Base-by-base conservation (phyloP, 441 rosid species). In the Arabidopsis lyrata region DNA sequence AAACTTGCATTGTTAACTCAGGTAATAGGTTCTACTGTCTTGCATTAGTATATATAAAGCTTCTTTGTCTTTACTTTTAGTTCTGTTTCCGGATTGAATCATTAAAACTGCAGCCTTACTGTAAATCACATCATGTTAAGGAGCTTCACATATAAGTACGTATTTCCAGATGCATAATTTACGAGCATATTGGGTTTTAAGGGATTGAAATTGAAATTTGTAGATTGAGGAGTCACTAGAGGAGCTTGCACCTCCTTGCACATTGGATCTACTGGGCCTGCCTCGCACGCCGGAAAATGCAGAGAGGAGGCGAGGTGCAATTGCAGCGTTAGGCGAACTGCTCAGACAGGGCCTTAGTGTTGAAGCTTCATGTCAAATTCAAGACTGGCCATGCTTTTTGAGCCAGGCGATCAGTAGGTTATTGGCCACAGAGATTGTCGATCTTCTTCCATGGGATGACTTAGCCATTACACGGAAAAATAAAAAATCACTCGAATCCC, bases 201-300 rank as follows among this genome's bases (percentile, higher is more conserved):
- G 61, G 18, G 72, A 47, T 72, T 53, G 31, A 45, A 31, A 42
- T 38, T 75, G 45, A 59, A 56, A 22, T 12, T 47, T 68, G 16
- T 59, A 78, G 81, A 80, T 75, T 68, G 98, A 95, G 86, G 92
- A 92, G 73, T 95, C 99, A 44, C 75, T 95, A 73, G 99, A 95
- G 83, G 97, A 90, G 90, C 99, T 89, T 78, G 99, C 97, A 73
- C 96, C 99, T 69, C 97, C 96, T 53, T 95, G 99, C 88, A 85
- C 97, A 45, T 84, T 95, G 90, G 98, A 95, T 80, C 82, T 95
- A 78, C 82, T 95, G 75, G 90, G 90, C 80, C 83, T 89, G 88
- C 90, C 96, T 68, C 84, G 62, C 61, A 82, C 88, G 45, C 93
- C 95, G 63, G 99, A 92, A 82, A 88, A 90, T 81, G 86, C 87